phyloP scores from a whole-genome alignment of 2,329 filamentous ascomycete genomes.

The Xylariaceae sp. region DNA sequence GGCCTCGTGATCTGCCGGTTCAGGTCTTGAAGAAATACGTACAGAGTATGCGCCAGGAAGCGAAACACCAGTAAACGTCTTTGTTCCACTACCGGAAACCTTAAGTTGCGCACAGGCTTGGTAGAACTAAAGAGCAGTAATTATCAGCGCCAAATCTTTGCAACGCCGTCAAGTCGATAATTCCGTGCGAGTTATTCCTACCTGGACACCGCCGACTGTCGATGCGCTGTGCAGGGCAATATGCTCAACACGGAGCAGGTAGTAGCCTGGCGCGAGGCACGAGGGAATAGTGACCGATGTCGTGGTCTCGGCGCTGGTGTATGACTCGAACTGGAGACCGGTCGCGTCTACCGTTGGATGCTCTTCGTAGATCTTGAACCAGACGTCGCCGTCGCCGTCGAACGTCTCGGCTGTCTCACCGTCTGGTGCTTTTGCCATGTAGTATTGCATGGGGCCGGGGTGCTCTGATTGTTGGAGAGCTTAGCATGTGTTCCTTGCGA shows the following conservation, averaged over 20 bases:
- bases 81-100: conserved; percentile 24
- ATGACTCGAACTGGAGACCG: conserved; percentile 12
- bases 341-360: conserved; percentile 12
- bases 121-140: conserved; percentile 23
- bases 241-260: conserved; percentile 33
- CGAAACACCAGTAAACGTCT: conserved; percentile 20
- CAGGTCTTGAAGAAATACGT: not conserved
- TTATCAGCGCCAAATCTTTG: not conserved
- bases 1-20: no score
- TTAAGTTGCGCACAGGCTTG: conserved; percentile 26
- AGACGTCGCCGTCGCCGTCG: conserved; percentile 20
- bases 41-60: conserved; percentile 24
- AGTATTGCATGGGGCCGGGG: conserved; percentile 25
- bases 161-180: not conserved
- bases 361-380: conserved; percentile 28
- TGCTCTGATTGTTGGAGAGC: conserved; percentile 6
- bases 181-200: not conserved
- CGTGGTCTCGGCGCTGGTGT: conserved; percentile 13
- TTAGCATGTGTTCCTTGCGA: no score
- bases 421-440: conserved; percentile 23
- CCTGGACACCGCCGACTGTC: conserved; percentile 25
- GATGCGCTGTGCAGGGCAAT: conserved; percentile 30
- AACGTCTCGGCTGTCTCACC: conserved; percentile 22
- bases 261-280: conserved; percentile 29
- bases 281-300: conserved; percentile 26